Conservation (phyloP, 768 basidiomycete genomes). For the Strobilomyces confusus region DNA sequence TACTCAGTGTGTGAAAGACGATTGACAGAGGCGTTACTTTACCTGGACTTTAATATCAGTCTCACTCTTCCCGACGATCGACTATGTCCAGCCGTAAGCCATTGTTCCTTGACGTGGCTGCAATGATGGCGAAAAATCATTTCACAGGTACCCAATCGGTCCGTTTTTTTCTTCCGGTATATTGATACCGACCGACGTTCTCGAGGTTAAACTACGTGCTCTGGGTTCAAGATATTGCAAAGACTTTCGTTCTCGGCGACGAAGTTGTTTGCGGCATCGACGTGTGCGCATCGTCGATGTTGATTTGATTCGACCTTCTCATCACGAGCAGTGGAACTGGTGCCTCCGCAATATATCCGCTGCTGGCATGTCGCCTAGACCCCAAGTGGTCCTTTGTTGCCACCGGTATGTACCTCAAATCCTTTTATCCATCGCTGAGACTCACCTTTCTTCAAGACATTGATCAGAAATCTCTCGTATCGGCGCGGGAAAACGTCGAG, state of each 20-base stretch:
- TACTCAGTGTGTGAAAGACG: constrained; percentile 42
- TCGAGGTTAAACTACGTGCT: constrained; percentile 81
- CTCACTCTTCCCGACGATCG: constrained; percentile 64
- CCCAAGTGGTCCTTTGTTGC: constrained; percentile 57
- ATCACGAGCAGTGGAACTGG: constrained; percentile 70
- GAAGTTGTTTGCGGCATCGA: constrained; percentile 55
- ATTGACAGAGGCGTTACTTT: constrained; percentile 75
- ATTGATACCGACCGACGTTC: not conserved
- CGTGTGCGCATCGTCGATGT: constrained; percentile 47
- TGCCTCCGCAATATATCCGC: constrained; percentile 84
- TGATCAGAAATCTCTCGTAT: constrained; percentile 55
- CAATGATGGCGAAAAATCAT: not conserved
- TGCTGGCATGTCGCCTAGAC: constrained; percentile 59
- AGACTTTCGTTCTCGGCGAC: constrained; percentile 23
- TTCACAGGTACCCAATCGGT: constrained; percentile 71
- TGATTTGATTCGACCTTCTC: not conserved
- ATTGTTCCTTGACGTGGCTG: not conserved
- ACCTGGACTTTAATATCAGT: constrained; percentile 65
- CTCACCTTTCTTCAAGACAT: constrained; percentile 48
- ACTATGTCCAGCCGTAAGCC: constrained; percentile 80
- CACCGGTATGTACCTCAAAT: constrained; percentile 47
- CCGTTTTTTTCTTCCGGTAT: not conserved
- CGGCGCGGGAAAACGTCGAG: constrained; percentile 55
- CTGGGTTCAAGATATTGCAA: constrained; percentile 73
- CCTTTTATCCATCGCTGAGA: not conserved